These are phyloP conservation scores for Clavulina sp. DNA, from an alignment of 768 basidiomycete genomes.

Conservation along the genomic window DNA sequence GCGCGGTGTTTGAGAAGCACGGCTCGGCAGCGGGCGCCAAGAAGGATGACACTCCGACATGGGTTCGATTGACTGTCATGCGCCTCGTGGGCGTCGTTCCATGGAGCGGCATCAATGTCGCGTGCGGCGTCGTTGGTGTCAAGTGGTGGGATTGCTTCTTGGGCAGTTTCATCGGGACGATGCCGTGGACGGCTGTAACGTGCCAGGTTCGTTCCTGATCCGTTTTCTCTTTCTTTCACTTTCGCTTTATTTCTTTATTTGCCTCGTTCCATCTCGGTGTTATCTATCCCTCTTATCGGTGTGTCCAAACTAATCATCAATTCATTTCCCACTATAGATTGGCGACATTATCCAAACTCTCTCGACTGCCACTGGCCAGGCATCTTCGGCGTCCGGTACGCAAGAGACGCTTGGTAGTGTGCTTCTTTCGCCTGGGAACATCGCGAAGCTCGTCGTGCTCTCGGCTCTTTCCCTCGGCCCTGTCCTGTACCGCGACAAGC, in stretches of 20 bases:
- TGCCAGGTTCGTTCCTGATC: constrained; percentile 42
- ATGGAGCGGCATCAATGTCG: constrained; percentile 95
- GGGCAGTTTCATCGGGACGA: constrained; percentile 64
- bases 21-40: not conserved
- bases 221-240: not conserved
- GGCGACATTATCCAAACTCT: constrained; percentile 78
- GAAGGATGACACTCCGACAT: constrained; percentile 24
- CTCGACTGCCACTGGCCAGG: constrained; percentile 26
- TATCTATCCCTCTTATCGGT: constrained; percentile 10
- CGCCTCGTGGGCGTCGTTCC: constrained; percentile 86
- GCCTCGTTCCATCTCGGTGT: too few species aligned
- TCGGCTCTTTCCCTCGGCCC: constrained; percentile 77
- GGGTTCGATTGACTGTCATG: constrained; percentile 77
- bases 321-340: constrained; percentile 29
- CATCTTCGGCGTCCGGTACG: not conserved
- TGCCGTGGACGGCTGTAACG: constrained; percentile 86
- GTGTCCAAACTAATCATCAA: constrained; percentile 11
- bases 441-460: constrained; percentile 67
- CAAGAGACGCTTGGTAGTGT: constrained; percentile 63
- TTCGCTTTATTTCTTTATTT: not conserved
- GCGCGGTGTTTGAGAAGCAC: not conserved
- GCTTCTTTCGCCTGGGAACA: constrained; percentile 66
- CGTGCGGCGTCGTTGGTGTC: constrained; percentile 83
- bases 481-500: constrained; percentile 53
- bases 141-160: constrained; percentile 54